Evolutionary conservation across 495 filamentous ascomycete genomes (phyloP).

Genomic region (Lasiosphaeria ovina): DNA sequence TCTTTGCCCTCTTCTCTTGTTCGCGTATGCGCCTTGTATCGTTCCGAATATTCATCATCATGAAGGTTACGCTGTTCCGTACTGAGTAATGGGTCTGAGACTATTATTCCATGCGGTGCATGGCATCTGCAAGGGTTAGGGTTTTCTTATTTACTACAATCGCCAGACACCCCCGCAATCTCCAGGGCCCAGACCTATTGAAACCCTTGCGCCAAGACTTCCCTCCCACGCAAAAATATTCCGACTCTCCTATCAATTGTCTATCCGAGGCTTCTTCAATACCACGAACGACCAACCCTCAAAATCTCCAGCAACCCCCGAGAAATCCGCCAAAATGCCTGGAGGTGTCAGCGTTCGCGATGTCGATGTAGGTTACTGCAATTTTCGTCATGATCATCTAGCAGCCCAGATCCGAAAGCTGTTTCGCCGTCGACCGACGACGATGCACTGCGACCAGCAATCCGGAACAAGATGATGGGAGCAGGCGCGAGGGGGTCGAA

Average conservation of each 20-base stretch:
- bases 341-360: constrained; percentile 81
- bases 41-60: too few relatives aligned
- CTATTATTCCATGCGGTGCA: too few relatives aligned
- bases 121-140: too few relatives aligned
- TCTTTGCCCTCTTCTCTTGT: too few relatives aligned
- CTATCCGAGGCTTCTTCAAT: constrained; percentile 11
- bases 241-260: constrained; percentile 17
- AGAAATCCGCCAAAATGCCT: constrained; percentile 70
- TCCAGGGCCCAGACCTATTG: constrained; percentile 18
- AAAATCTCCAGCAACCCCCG: constrained; percentile 20
- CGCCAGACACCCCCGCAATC: too few relatives aligned
- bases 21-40: too few relatives aligned
- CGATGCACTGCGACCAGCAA: constrained; percentile 27
- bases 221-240: constrained; percentile 26
- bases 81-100: too few relatives aligned
- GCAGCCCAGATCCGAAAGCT: constrained; percentile 27
- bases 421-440: constrained; percentile 32
- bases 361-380: constrained; percentile 73
- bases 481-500: constrained; percentile 59
- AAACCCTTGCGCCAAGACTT: constrained; percentile 20
- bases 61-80: too few relatives aligned
- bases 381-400: constrained; percentile 26
- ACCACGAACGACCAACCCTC: constrained; percentile 28
- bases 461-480: constrained; percentile 35
- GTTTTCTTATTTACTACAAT: too few relatives aligned